Evolutionary conservation across 805 yeast genomes (phyloP).

Genomic region (Lipomyces mesembrius): DNA sequence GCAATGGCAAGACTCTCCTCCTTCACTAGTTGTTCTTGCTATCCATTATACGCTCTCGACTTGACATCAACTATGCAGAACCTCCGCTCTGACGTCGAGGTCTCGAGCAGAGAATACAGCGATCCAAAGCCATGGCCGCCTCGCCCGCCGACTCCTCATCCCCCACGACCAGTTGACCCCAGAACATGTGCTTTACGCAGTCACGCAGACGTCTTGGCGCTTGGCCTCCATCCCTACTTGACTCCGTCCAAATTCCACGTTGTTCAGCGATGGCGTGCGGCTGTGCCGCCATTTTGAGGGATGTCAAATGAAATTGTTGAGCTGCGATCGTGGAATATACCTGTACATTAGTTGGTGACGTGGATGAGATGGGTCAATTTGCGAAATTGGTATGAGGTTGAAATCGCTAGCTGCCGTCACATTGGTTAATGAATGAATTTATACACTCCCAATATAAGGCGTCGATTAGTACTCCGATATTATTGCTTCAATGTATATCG

Average conservation of each 20-base stretch:
- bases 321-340: neutral
- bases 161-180: slow-evolving; percentile 18
- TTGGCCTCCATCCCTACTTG: neutral
- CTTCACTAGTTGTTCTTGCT: neutral
- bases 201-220: neutral
- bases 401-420: neutral
- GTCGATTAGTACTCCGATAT: neutral
- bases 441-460: neutral
- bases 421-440: neutral
- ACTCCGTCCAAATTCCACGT: neutral
- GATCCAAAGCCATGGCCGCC: slow-evolving; percentile 28
- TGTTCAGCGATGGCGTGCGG: neutral
- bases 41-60: neutral
- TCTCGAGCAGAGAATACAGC: neutral
- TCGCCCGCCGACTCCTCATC: slow-evolving; percentile 29
- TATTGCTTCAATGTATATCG: neutral
- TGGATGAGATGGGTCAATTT: neutral
- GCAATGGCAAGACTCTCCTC: neutral
- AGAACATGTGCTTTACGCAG: neutral
- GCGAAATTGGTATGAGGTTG: neutral
- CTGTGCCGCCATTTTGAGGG: neutral
- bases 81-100: neutral
- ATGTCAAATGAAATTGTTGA: neutral
- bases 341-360: neutral
- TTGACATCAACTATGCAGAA: neutral